Evolutionary conservation across 116 monocot species (phyloP).

Genomic region (Papilionanthe hybrid): DNA sequence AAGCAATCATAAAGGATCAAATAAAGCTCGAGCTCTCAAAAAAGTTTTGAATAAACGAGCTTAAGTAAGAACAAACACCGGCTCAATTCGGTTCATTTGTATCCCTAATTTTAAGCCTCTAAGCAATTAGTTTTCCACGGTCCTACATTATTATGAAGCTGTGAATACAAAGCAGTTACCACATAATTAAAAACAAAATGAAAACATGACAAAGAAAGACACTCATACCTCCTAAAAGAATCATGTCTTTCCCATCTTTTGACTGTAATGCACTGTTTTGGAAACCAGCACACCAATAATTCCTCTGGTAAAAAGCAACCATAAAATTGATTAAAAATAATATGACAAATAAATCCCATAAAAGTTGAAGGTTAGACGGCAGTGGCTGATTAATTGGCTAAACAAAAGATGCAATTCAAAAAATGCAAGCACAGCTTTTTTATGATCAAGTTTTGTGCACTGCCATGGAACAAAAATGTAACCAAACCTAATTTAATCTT

Average conservation of each 20-base stretch:
- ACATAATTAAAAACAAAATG: not conserved
- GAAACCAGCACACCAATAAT: slow-evolving; percentile 54
- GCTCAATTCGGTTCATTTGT: too few species aligned
- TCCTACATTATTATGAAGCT: not conserved
- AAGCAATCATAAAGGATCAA: too few species aligned
- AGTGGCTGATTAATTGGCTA: too few species aligned
- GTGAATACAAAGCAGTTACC: not conserved
- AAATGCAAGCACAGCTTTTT: not conserved
- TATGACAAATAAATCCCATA: too few species aligned
- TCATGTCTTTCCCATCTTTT: slow-evolving; percentile 54
- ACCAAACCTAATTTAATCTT: not conserved
- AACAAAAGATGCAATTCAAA: too few species aligned
- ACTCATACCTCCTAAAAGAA: slow-evolving; percentile 65
- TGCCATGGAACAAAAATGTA: not conserved
- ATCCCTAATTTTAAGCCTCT: not conserved
- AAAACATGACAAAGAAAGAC: not conserved
- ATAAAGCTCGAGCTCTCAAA: too few species aligned
- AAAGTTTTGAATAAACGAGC: too few species aligned
- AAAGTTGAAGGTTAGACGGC: too few species aligned
- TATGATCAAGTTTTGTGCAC: not conserved
- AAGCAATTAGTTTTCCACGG: not conserved
- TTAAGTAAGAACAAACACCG: too few species aligned
- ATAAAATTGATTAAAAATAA: not conserved
- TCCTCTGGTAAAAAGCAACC: slow-evolving; percentile 17
- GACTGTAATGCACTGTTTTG: slow-evolving; percentile 60